Base-by-base conservation (phyloP, 148 eudicot genomes). In the Spergularia bocconei region DNA sequence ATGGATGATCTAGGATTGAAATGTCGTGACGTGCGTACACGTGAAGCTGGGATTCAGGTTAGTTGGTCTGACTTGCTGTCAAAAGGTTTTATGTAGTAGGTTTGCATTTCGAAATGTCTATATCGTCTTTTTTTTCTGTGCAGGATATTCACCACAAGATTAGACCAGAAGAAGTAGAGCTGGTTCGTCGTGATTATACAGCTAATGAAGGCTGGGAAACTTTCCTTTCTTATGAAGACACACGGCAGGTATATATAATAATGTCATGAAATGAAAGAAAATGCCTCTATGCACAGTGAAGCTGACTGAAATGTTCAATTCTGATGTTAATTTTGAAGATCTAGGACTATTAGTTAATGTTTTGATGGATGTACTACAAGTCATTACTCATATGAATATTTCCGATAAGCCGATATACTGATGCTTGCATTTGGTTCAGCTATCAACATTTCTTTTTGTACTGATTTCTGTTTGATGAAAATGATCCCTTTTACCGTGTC, bases 141-240 rank as follows among this genome's bases (percentile, higher is more conserved):
- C 79, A 95, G 99, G 99, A 95, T 75, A 95, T 95, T 82, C 98
- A 95, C 81, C 88, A 95, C 91, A 84, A 92, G 78, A 95, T 95
- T 79, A 90, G 61, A 82, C 99, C 99, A 73, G 99, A 89, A 64
- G 99, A 95, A 81, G 99, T 95, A 60, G 89, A 89, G 84, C 96
- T 95, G 57, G 91, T 95, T 80, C 97, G 99, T 63, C 97, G 99
- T 82, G 99, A 95, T 80, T 95, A 95, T 83, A 79, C 94, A 21
- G 99, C 99, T 61, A 95, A 95, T 84, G 97, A 95, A 83, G 99
- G 99, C 68, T 95, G 99, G 99, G 99, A 95, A 85, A 92, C 98
- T 69, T 95, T 95, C 78, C 91, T 95, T 60, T 92, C 99, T 23
- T 95, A 92, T 71, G 98, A 95, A 88, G 99, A 95, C 82, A 88